A percentile compares a stretch with the other conserved stretches of the same genome.
phyloP scores from a whole-genome alignment of 345 rosid species.

The Litchi chinensis region DNA sequence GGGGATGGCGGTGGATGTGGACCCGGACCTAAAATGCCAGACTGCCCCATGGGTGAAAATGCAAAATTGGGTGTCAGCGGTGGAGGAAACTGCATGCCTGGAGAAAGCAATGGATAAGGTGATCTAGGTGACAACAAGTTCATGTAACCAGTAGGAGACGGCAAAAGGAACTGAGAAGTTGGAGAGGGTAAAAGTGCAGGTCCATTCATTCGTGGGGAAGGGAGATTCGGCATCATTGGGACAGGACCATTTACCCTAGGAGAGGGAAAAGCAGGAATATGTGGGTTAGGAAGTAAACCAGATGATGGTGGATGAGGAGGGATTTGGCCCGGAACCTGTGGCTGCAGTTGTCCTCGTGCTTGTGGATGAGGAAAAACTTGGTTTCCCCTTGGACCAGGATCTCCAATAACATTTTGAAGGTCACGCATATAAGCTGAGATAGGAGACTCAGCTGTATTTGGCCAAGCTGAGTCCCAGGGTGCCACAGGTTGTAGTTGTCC shows the following conservation, averaged over 20 bases:
- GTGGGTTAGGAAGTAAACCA: conserved; percentile 55
- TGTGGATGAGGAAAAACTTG: conserved; percentile 39
- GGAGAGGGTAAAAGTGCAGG: conserved; percentile 75
- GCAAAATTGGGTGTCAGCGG: conserved; percentile 73
- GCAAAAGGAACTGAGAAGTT: conserved; percentile 75
- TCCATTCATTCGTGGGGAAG: conserved; percentile 63
- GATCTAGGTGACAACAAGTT: conserved; percentile 73
- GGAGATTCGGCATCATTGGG: conserved; percentile 47
- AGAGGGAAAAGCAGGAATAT: conserved; percentile 44
- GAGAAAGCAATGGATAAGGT: conserved; percentile 72
- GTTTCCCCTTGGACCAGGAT: conserved; percentile 52
- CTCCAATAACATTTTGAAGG: conserved; percentile 62
- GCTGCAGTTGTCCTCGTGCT: conserved; percentile 27
- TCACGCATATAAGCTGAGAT: conserved; percentile 83
- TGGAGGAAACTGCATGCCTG: conserved; percentile 79
- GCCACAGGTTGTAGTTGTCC: conserved; percentile 45
- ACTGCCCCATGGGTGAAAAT: conserved; percentile 67
- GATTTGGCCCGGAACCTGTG: conserved; percentile 37
- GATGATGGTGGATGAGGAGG: conserved; percentile 42
- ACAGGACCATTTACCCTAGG: conserved; percentile 62
- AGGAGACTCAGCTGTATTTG: conserved; percentile 73
- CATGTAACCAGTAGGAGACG: conserved; percentile 65
- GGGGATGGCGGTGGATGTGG: conserved; percentile 82
- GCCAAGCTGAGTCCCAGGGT: conserved; percentile 51
- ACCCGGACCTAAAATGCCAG: conserved; percentile 75